Conservation (phyloP, 768 basidiomycete species). For the Russula lepida region DNA sequence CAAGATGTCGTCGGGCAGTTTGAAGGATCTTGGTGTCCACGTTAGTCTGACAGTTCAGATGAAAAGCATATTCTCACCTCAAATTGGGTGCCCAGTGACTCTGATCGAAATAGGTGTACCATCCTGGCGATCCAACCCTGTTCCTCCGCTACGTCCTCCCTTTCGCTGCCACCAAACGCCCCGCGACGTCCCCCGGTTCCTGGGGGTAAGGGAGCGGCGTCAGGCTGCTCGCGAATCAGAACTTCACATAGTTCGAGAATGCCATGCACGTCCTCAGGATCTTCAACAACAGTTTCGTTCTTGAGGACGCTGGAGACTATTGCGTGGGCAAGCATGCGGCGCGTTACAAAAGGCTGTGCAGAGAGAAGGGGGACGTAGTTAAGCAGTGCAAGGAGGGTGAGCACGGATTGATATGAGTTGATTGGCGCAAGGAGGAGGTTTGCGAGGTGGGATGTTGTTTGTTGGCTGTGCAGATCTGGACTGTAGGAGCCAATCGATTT, state of each 20-base stretch:
- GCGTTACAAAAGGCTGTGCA: conserved; percentile 82
- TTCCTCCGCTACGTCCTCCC: conserved; percentile 93
- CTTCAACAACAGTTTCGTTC: conserved; percentile 93
- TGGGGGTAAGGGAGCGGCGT: conserved; percentile 34
- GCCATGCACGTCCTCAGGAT: conserved; percentile 89
- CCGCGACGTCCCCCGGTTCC: conserved; percentile 46
- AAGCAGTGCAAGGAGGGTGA: conserved; percentile 94
- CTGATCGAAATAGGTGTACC: conserved; percentile 90
- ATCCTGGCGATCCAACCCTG: conserved; percentile 98
- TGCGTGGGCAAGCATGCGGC: conserved; percentile 89
- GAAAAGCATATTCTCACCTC: conserved; percentile 45
- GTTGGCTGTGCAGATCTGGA: conserved; percentile 79
- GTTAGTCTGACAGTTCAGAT: background rate
- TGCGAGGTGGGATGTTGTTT: conserved; percentile 86
- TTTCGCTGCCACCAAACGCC: conserved; percentile 49
- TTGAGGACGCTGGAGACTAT: conserved; percentile 91
- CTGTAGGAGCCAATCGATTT: conserved; percentile 32
- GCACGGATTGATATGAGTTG: conserved; percentile 91
- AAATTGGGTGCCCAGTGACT: conserved; percentile 82
- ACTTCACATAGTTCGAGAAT: conserved; percentile 91
- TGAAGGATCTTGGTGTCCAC: conserved; percentile 60
- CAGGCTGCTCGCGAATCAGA: conserved; percentile 77
- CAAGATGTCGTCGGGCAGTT: conserved; percentile 84
- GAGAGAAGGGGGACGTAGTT: conserved; percentile 77
- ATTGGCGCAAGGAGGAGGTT: conserved; percentile 89